Base-by-base conservation (phyloP, 495 filamentous ascomycete species). In the Tricharina praecox region DNA sequence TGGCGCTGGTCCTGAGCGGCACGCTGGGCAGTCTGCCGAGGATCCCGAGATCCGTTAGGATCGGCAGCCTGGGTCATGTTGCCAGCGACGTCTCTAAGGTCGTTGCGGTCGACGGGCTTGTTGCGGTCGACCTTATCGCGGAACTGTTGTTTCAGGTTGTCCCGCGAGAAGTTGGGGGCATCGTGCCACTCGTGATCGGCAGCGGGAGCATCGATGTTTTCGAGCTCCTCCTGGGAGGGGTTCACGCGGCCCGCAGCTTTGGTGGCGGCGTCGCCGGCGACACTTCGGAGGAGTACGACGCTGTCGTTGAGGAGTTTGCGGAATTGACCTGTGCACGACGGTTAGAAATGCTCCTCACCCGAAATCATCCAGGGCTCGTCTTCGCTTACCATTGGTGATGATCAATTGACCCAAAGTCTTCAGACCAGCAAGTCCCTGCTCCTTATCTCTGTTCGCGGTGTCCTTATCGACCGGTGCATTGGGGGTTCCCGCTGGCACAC, bases 131-230 rank as follows among this genome's bases (percentile, higher is more conserved):
- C 72, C 48, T 71, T 66, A 4, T 65, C 63, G 54, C 71, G 78
- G 13, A 82, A 53, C 59, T 84, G 78, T 8, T 70, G 63, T 65
- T 75, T 86, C 21, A 93, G 23, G 42, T 73, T 74, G 1, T 79
- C 76, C 58, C 75, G 77, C 49, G 78, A 79, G 30, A 92, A 51
- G 50, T 87, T 71, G 0, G 92, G 92, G 42, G 76, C 74, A 51
- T 96, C 86, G 60, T 95, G 85, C 92, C 92, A 97, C 8, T 73
- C 76, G 63, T 96, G 86, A 53, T 93, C 85, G 5, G 82, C 77
- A 1, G 90, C 90, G 1, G 92, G 76, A 11, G 69, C 56, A 53
- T 95, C 90, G 30, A 96, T 78, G 52, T 85, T 79, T 10, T 64
- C 53, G 25, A 96, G 70, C 40, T 80, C 67, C 10, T 95, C 83